Evolutionary conservation across 2,329 filamentous ascomycete genomes (phyloP).

Genomic region (Penicillium janthinellum): DNA sequence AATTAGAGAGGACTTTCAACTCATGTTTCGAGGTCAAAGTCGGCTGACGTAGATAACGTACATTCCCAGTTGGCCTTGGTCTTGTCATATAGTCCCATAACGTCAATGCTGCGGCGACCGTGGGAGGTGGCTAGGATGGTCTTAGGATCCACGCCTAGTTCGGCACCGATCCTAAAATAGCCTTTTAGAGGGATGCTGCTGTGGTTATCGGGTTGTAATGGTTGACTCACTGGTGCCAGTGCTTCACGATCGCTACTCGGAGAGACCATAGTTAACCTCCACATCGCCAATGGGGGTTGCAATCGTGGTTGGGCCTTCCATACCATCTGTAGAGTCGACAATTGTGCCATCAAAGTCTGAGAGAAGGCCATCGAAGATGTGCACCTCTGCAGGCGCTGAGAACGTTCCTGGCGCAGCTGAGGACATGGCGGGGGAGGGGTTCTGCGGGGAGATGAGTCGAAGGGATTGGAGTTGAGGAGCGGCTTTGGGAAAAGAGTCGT

Average conservation of each 20-base stretch:
- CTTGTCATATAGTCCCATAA: conserved; percentile 74
- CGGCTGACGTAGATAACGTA: conserved; percentile 52
- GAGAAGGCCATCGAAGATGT: conserved; percentile 47
- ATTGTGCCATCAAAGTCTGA: conserved; percentile 54
- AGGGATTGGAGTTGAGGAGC: neutral
- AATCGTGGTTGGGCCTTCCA: conserved; percentile 5
- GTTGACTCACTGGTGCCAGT: conserved; percentile 61
- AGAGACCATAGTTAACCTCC: conserved; percentile 51
- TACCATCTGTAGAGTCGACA: conserved; percentile 51
- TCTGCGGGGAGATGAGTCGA: conserved; percentile 12
- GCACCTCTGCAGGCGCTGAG: conserved; percentile 42
- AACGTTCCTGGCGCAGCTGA: conserved; percentile 38
- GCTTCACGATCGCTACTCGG: conserved; percentile 62
- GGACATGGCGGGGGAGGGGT: conserved; percentile 34
- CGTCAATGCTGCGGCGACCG: conserved; percentile 85
- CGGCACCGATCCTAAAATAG: conserved; percentile 58
- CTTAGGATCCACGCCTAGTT: conserved; percentile 81
- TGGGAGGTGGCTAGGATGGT: conserved; percentile 89
- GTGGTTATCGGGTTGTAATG: neutral
- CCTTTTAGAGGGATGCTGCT: neutral
- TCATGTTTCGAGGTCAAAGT: conserved; percentile 1
- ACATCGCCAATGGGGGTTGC: conserved; percentile 34
- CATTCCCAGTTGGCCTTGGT: conserved; percentile 92
- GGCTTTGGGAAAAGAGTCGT: neutral
- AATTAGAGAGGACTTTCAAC: neutral